A percentile compares a stretch with the other conserved stretches of the same genome.
Conservation (phyloP, 108 stramenopile species). For the Mediolabrus comicus region DNA sequence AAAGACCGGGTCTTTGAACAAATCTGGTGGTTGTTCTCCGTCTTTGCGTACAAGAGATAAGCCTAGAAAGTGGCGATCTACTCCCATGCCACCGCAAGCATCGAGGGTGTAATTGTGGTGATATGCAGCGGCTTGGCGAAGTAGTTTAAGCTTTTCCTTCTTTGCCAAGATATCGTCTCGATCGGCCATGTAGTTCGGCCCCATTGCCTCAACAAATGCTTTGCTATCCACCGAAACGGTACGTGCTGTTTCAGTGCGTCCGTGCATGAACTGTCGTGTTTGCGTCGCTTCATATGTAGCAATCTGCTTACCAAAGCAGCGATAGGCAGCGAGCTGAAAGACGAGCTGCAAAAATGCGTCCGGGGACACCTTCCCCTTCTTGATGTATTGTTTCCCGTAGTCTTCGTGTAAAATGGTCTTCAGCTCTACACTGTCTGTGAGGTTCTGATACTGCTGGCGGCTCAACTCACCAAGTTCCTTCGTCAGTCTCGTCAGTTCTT, state of each 20-base stretch:
- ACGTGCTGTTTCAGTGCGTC: constrained; percentile 68
- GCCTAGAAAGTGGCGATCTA: constrained; percentile 75
- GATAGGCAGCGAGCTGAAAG: constrained; percentile 71
- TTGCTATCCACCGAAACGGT: constrained; percentile 44
- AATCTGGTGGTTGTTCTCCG: constrained; percentile 47
- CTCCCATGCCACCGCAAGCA: constrained; percentile 47
- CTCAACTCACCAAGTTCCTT: not conserved
- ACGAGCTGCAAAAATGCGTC: constrained; percentile 77
- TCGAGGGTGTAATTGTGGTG: not conserved
- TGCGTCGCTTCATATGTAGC: constrained; percentile 73
- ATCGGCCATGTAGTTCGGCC: constrained; percentile 27
- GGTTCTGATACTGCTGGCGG: constrained; percentile 5
- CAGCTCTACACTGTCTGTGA: constrained; percentile 19
- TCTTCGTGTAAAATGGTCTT: constrained; percentile 40
- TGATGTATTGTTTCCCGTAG: constrained; percentile 49
- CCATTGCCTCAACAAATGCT: constrained; percentile 46
- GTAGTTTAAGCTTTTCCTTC: not conserved
- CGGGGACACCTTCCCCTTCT: constrained; percentile 51
- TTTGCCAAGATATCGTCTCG: constrained; percentile 13
- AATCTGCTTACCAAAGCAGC: constrained; percentile 51
- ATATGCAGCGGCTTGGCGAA: not conserved
- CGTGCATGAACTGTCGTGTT: constrained; percentile 53
- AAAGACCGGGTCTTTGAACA: constrained; percentile 67
- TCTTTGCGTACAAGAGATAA: constrained; percentile 50
- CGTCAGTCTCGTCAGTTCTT: not conserved